These are phyloP conservation scores for Tuber borchii DNA, from an alignment of 495 filamentous ascomycete genomes.

Conservation along the genomic window DNA sequence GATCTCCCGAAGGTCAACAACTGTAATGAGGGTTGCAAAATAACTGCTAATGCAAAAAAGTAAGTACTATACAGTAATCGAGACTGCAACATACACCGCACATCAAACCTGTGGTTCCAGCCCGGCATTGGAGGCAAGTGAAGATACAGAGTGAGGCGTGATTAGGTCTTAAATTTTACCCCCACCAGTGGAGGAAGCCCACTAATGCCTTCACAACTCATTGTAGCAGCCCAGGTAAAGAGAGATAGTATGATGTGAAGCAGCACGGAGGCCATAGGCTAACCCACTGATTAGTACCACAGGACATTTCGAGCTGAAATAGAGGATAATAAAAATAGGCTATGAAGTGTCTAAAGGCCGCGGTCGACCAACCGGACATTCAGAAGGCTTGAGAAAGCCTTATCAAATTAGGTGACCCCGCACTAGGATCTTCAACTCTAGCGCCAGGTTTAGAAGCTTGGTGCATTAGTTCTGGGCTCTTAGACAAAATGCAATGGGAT, in stretches of 20 bases:
- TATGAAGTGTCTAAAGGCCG: no score
- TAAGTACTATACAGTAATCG: neutral
- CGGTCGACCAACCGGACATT: no score
- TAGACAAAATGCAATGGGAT: no score
- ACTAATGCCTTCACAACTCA: neutral
- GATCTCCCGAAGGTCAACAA: neutral
- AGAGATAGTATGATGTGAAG: neutral
- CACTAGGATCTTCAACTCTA: no score
- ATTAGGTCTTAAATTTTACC: neutral
- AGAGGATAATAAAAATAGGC: neutral
- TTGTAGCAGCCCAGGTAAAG: neutral
- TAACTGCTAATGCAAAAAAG: neutral
- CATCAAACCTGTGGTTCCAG: neutral
- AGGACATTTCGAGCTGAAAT: neutral
- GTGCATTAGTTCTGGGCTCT: no score
- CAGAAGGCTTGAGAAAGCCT: no score
- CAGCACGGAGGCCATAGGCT: neutral
- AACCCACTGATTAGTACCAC: neutral
- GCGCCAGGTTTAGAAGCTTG: no score
- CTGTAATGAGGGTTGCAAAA: neutral
- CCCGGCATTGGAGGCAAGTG: neutral
- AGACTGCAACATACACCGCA: neutral
- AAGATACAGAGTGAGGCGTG: neutral
- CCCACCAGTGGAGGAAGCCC: neutral
- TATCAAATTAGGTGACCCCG: no score